Percentiles rank a stretch among this genome's conserved stretches.
phyloP scores from a whole-genome alignment of 148 eudicot genomes.

The Linanthus parryae region DNA sequence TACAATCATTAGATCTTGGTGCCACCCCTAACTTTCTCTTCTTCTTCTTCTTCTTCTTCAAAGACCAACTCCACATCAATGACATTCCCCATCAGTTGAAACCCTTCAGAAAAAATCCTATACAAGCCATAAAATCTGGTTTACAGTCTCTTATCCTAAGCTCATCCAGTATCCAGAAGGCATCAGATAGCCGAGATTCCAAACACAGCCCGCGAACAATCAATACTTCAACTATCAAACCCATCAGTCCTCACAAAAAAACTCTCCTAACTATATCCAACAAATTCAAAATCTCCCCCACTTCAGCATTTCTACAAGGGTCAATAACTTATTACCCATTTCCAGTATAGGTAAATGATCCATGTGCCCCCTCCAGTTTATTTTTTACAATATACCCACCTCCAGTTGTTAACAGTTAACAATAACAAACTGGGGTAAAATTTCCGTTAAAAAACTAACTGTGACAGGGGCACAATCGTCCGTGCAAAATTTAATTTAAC shows the following conservation, averaged over 20 bases:
- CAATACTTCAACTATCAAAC: constrained; percentile 61
- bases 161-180: constrained; percentile 44
- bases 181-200: constrained; percentile 42
- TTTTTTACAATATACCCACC: too few species aligned
- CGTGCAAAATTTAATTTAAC: too few species aligned
- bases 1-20: constrained; percentile 57
- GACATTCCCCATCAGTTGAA: constrained; percentile 45
- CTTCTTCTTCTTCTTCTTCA: too few species aligned
- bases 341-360: too few species aligned
- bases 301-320: constrained; percentile 31
- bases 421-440: too few species aligned
- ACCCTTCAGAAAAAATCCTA: constrained; percentile 64
- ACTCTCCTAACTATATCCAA: constrained; percentile 40
- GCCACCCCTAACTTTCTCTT: constrained; percentile 93
- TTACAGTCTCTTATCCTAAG: constrained; percentile 67
- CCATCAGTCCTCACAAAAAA: constrained; percentile 39
- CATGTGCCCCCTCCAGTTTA: too few species aligned
- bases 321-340: too few species aligned
- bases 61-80: constrained; percentile 55
- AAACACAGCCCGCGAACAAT: constrained; percentile 69
- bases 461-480: too few species aligned
- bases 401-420: too few species aligned
- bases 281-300: constrained; percentile 31
- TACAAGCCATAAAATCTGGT: constrained; percentile 93
- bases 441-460: too few species aligned